These are phyloP conservation scores for Domatiomyces globalis DNA, from an alignment of 2,329 filamentous ascomycete genomes.

Conservation along the genomic window DNA sequence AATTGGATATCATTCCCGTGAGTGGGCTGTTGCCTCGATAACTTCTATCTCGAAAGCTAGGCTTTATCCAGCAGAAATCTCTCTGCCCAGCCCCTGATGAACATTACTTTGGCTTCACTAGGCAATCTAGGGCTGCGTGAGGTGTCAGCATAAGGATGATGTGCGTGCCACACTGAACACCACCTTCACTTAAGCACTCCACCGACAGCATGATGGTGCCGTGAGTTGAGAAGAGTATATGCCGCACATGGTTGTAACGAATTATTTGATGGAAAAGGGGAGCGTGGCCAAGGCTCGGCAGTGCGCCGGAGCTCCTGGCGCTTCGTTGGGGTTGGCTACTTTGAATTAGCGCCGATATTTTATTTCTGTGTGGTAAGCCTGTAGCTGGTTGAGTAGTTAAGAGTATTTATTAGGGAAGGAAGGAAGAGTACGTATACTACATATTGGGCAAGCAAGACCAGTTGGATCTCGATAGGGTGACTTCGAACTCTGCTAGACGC, in stretches of 20 bases:
- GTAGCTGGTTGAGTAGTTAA: neutral
- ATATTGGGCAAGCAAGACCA: neutral
- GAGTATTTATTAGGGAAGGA: neutral
- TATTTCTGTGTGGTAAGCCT: too few species aligned
- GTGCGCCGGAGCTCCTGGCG: neutral
- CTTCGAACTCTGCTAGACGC: neutral
- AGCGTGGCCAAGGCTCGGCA: neutral
- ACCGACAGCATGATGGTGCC: neutral
- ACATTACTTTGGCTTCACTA: neutral
- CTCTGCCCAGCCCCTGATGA: neutral
- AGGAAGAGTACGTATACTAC: too few species aligned
- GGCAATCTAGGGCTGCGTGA: neutral
- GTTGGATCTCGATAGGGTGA: neutral
- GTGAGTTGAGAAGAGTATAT: neutral
- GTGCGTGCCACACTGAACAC: neutral
- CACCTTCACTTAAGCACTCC: neutral
- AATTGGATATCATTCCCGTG: neutral
- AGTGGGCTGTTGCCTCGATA: neutral
- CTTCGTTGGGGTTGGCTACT: neutral
- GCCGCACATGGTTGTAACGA: neutral
- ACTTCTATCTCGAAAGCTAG: too few species aligned
- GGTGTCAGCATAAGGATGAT: neutral
- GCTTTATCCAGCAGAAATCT: too few species aligned
- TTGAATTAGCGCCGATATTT: neutral
- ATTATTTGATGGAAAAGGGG: too few species aligned